A percentile compares a stretch with the other conserved stretches of the same genome.
Evolutionary conservation across 805 yeast species (phyloP).

Genomic region (Myxozyma vanderwaltii): DNA sequence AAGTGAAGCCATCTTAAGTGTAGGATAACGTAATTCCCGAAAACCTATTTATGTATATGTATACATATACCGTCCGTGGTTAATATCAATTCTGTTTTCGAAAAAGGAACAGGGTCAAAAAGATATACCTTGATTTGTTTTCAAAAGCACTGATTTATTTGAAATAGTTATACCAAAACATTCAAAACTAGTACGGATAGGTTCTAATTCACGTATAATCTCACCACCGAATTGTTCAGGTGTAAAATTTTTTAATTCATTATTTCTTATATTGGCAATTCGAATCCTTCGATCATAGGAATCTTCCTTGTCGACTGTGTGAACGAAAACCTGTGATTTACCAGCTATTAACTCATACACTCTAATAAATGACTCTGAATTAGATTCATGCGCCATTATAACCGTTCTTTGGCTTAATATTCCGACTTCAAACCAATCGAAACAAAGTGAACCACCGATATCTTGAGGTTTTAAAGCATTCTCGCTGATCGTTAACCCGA

Average conservation of each 20-base stretch:
- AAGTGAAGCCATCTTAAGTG: background rate
- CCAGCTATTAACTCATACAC: constrained; percentile 58
- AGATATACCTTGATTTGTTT: constrained; percentile 57
- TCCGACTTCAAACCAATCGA: constrained; percentile 67
- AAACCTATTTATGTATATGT: background rate
- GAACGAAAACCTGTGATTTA: constrained; percentile 19
- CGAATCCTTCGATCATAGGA: constrained; percentile 1
- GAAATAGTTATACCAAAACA: constrained; percentile 63
- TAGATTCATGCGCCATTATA: constrained; percentile 45
- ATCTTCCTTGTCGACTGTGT: background rate
- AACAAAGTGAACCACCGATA: constrained; percentile 45
- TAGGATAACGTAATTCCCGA: background rate
- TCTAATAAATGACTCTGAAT: constrained; percentile 56
- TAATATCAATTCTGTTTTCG: background rate
- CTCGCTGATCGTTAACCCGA: background rate
- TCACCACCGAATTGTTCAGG: constrained; percentile 36
- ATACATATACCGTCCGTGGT: background rate
- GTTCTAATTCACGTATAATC: constrained; percentile 49
- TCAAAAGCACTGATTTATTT: constrained; percentile 65
- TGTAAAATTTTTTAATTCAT: background rate
- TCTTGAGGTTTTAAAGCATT: constrained; percentile 46
- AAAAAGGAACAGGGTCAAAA: background rate
- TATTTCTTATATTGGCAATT: constrained; percentile 1
- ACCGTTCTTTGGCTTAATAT: constrained; percentile 15
- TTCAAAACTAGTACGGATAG: constrained; percentile 57